Conservation (phyloP, 2,329 filamentous ascomycete genomes). For the Colletotrichum sp. region DNA sequence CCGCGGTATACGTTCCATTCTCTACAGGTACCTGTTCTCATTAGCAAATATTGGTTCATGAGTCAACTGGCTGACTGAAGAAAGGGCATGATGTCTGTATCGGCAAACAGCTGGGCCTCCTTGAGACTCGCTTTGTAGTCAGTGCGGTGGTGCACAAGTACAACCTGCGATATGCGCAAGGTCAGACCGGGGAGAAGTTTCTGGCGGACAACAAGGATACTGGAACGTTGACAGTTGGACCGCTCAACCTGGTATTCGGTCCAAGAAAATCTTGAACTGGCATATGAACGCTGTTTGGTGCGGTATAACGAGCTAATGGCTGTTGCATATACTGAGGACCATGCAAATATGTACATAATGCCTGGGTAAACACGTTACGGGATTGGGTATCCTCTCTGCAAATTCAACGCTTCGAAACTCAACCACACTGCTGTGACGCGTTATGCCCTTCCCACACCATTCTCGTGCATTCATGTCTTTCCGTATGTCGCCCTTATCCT, state of each 20-base stretch:
- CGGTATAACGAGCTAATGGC: background rate
- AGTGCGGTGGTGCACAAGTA: conserved; percentile 10
- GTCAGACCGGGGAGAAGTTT: conserved; percentile 1
- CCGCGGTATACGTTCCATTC: conserved; percentile 34
- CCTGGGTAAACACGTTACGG: background rate
- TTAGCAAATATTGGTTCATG: accelerated
- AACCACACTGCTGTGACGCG: background rate
- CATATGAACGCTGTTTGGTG: background rate
- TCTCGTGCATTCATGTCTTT: background rate
- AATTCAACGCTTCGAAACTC: background rate
- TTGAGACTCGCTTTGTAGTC: conserved; percentile 30
- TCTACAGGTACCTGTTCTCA: conserved; percentile 25
- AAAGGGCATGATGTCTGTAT: conserved; percentile 35
- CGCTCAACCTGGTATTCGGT: conserved; percentile 9
- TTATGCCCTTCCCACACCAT: background rate
- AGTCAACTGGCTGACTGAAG: accelerated
- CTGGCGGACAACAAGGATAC: conserved; percentile 7
- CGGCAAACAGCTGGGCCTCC: conserved; percentile 39
- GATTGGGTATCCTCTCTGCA: background rate
- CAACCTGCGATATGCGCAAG: conserved; percentile 6
- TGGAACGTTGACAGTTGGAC: conserved; percentile 5
- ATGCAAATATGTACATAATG: background rate
- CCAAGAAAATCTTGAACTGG: background rate
- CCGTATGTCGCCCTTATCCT: conserved; percentile 19
- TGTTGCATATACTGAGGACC: background rate